Evolutionary conservation across 2,329 filamentous ascomycete species (phyloP), one percentile per base, ranked within the genome.

Genomic region (Aspergillus sp.): DNA sequence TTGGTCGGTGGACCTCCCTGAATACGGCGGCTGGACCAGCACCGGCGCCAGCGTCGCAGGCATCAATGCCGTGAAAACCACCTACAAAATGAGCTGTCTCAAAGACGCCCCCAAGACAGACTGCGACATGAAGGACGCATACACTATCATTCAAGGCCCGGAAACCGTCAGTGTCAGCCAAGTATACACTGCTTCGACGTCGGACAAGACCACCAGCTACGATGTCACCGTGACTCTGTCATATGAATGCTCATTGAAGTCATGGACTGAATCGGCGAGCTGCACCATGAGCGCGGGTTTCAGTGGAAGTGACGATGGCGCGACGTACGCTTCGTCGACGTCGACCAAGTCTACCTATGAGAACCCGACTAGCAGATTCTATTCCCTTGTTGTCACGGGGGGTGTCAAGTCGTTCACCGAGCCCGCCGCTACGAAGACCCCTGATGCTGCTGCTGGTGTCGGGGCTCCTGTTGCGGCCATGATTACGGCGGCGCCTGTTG

Each of bases 141-240:
- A 62, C 62, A 71, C 69, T 0, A 61, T 71, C 32, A 62, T 71
- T 32, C 69, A 71, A n/a, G 69, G 67, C 1, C 53, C 65, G 1
- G 57, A 59, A 8, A 70, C 69, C 3, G 60, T 63, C 19, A 71
- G 67, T 36, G 2, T 67, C 10, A 62, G 59, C 5, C 65, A 54
- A 4, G 51, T 59, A 17, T 71, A 71, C 41, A 69, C 64, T n/a
- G 63, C 63, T 6, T 60, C 60, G 10, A 63, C 51, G 1, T 57
- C 60, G 0, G 58, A 28, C 21, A n/a, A n/a, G 23, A 21, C 21
- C 23, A 19, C 39, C 1, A 61, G 41, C 15, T 62, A 62, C 47
- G 66, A 64, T 15, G 15, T 67, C 25, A 71, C 67, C 17, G 58
- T 65, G 23, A 71, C 67, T 3, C 53, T 57, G 47, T 47, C 57